Evolutionary conservation across 176 grass and related monocot genomes (phyloP).

Genomic region (Ampelocalamus luodianensis): DNA sequence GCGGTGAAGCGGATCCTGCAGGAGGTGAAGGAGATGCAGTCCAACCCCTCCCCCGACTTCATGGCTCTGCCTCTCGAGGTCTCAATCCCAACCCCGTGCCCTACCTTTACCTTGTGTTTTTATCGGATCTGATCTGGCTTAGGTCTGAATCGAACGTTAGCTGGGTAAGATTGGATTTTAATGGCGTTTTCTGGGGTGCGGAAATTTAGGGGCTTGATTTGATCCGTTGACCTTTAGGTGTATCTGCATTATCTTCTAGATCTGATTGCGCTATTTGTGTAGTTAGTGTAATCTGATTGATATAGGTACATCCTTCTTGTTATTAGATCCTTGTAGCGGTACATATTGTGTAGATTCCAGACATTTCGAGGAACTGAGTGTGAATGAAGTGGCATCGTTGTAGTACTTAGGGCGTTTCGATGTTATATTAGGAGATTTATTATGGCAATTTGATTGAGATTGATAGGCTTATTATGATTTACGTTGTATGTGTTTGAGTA

Average conservation of each 20-base stretch:
- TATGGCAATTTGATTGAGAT: neutral
- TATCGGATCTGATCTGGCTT: constrained; percentile 9
- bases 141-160: neutral
- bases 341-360: neutral
- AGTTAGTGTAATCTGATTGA: neutral
- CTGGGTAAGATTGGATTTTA: constrained; percentile 16
- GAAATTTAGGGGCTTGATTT: constrained; percentile 17
- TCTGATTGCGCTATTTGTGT: neutral
- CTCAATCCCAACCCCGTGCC: constrained; percentile 10
- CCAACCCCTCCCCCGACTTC: constrained; percentile 95
- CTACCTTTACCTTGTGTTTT: constrained; percentile 1
- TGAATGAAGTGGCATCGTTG: neutral
- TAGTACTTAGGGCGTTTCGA: neutral
- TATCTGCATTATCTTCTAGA: constrained; percentile 26
- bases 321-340: neutral
- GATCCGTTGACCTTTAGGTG: neutral
- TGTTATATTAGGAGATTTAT: neutral
- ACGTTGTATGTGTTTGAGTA: constrained; percentile 32
- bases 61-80: constrained; percentile 95
- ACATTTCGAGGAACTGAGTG: neutral
- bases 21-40: constrained; percentile 99
- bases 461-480: neutral
- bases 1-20: constrained; percentile 99
- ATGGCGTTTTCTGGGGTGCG: neutral
- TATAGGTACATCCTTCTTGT: neutral